Base-by-base conservation (phyloP, 1,139 yeast species). In the Saccharomyces pastorianus region DNA sequence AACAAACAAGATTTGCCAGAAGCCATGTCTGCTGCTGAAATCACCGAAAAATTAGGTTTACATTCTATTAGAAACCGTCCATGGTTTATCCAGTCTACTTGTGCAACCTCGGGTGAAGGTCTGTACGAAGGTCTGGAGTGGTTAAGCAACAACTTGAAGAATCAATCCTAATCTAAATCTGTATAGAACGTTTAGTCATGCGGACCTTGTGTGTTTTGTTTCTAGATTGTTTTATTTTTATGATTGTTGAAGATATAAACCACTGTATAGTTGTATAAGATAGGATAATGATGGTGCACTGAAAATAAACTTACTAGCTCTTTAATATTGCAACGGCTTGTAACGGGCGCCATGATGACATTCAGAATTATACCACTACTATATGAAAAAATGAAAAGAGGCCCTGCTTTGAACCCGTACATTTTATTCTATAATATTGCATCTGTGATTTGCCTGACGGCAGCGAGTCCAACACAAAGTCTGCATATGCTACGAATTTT, bases 1-100 rank as follows among this genome's bases (percentile, higher is more conserved):
- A 88, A 88, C 83, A 88, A 88, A 78, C 96, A 88, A 78, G 96
- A 88, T 80, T 81, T 88, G 78, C 91, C 93, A 72, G 87, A 85
- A 64, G 96, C 95, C 66, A 85, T 87, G 91, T 84, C 85, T 68
- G 95, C 96, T 63, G 89, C 89, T 62, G 95, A 88, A 76, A 83
- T 88, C 66, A 85, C 95, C 63, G 93, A 86, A 73, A 84, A 84
- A 72, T 79, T 88, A 70, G 91, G 91, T 66, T 80, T 88, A 70
- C 88, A 85, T 73, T 82, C 88, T 54, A 84, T 88, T 72, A 83
- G 88, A 76, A 91, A 86, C 74, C 82, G 95, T 73, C 88, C 91
- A 65, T 88, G 96, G 95, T 85, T 85, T 73, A 88, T 88, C 66
- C 91, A 86, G 71, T 87, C 95, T 57, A 83, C 95, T 57, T 85